These are phyloP conservation scores for Candida xiaguanensis DNA, from an alignment of 805 yeast species.

Conservation along the genomic window DNA sequence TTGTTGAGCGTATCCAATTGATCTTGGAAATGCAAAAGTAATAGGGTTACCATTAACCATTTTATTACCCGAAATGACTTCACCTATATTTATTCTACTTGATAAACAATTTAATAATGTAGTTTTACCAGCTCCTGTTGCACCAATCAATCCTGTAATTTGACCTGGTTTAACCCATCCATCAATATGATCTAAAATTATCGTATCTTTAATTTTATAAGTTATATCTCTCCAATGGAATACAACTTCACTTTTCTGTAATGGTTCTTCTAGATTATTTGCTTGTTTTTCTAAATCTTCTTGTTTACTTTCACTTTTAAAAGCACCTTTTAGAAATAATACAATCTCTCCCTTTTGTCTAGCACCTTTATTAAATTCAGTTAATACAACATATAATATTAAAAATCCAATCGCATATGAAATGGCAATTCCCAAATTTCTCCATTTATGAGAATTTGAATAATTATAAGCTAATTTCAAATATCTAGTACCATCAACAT, in stretches of 20 bases:
- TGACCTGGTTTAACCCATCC: constrained; percentile 83
- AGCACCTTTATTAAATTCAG: constrained; percentile 39
- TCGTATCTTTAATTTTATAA: constrained; percentile 53
- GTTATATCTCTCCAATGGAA: constrained; percentile 78
- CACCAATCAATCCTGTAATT: constrained; percentile 80
- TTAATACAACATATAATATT: constrained; percentile 27
- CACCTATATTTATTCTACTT: constrained; percentile 67
- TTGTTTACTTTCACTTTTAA: constrained; percentile 27
- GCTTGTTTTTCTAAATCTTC: constrained; percentile 10
- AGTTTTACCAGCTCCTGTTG: constrained; percentile 85
- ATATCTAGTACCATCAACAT: constrained; percentile 60
- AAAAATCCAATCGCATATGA: constrained; percentile 48
- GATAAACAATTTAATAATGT: constrained; percentile 71
- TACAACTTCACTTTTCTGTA: constrained; percentile 35
- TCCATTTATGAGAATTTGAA: constrained; percentile 63
- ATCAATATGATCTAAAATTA: constrained; percentile 37
- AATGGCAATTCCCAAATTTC: constrained; percentile 68
- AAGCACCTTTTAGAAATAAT: constrained; percentile 23
- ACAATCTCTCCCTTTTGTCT: constrained; percentile 43
- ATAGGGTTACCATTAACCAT: constrained; percentile 65
- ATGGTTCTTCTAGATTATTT: constrained; percentile 18
- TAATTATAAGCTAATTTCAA: constrained; percentile 47
- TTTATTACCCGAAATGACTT: constrained; percentile 60
- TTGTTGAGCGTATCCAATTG: constrained; percentile 32
- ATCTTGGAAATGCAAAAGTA: constrained; percentile 46